Evolutionary conservation across 2,329 filamentous ascomycete species (phyloP).

Genomic region (Stachybotrys chartarum): DNA sequence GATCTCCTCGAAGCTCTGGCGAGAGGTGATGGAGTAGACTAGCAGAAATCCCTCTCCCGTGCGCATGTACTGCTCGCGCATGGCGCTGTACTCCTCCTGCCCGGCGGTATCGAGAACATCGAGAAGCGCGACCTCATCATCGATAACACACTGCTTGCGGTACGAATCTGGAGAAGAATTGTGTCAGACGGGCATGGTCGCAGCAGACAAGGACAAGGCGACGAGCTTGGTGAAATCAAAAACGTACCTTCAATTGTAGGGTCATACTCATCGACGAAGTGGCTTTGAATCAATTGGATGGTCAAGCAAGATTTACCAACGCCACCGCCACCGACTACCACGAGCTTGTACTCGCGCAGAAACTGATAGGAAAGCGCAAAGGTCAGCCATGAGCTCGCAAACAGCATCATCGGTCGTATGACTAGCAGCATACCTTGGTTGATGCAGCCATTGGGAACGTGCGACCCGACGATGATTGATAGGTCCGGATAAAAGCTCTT

Average conservation of each 20-base stretch:
- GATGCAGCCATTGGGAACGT: conserved; percentile 24
- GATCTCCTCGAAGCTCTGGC: conserved; percentile 97
- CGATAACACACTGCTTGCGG: conserved; percentile 98
- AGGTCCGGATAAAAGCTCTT: not conserved
- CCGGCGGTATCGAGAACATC: conserved; percentile 97
- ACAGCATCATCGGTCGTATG: not conserved
- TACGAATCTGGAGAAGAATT: conserved; percentile 69
- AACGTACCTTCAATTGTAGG: conserved; percentile 92
- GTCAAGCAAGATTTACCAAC: conserved; percentile 99
- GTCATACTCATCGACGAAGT: conserved; percentile 99
- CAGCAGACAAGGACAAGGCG: not conserved
- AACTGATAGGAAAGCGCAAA: conserved; percentile 44
- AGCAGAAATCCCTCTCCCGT: conserved; percentile 97
- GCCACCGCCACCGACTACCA: conserved; percentile 95
- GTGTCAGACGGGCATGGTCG: conserved; percentile 10
- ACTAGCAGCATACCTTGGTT: conserved; percentile 22
- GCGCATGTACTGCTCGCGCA: conserved; percentile 99
- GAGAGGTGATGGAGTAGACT: conserved; percentile 96
- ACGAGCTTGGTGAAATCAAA: not conserved
- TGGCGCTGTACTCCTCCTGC: conserved; percentile 98
- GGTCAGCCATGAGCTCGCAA: conserved; percentile 4
- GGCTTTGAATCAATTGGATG: conserved; percentile 90
- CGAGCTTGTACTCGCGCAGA: conserved; percentile 87
- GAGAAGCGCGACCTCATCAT: conserved; percentile 94
- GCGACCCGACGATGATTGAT: not conserved